Conservation (phyloP, 129 eudicot genomes). For the Helianthus annuus region DNA sequence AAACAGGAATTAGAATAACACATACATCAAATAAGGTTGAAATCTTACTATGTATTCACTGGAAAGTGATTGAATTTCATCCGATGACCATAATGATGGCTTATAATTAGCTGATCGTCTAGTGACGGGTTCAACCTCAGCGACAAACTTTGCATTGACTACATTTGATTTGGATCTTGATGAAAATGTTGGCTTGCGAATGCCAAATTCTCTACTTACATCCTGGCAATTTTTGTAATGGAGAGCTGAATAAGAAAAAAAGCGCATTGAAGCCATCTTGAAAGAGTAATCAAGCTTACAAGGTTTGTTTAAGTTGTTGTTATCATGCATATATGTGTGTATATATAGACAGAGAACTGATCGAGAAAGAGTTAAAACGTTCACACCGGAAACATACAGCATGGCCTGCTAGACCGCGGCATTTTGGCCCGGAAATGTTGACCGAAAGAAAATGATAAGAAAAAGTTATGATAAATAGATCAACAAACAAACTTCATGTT, state of each 20-base stretch:
- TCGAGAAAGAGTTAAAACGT: too few relatives aligned
- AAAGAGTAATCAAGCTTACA: neutral
- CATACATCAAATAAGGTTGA: neutral
- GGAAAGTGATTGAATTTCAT: neutral
- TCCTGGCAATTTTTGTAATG: neutral
- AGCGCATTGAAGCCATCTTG: neutral
- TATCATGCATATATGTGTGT: neutral
- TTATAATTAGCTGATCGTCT: slow-evolving; percentile 18
- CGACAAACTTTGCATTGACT: neutral
- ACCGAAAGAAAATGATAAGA: too few relatives aligned
- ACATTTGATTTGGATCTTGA: neutral
- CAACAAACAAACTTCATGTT: too few relatives aligned
- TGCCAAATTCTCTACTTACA: neutral
- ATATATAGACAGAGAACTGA: neutral
- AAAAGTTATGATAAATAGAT: too few relatives aligned
- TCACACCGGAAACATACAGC: too few relatives aligned
- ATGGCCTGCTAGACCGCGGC: too few relatives aligned
- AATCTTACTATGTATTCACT: slow-evolving; percentile 5
- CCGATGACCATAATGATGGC: slow-evolving; percentile 14
- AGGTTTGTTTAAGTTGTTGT: neutral
- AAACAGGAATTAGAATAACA: neutral
- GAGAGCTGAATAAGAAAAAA: neutral
- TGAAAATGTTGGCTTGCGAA: neutral
- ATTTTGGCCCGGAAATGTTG: too few relatives aligned
- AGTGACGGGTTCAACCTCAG: neutral